Evolutionary conservation across 192 early-diverging fungal genomes (phyloP).

Genomic region (Chytriomyces hyalinus): DNA sequence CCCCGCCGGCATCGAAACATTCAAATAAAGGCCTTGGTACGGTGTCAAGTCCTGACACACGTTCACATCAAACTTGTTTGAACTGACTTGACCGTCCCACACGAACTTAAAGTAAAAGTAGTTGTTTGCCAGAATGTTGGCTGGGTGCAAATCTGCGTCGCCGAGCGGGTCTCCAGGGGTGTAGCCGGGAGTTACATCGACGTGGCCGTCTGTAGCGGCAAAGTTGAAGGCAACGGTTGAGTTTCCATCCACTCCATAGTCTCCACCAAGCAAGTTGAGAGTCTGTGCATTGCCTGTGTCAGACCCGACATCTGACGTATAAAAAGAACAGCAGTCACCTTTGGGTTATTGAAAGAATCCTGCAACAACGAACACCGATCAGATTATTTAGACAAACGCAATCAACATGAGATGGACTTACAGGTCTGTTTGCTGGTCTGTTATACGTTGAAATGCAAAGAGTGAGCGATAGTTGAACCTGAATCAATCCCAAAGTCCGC

Average conservation of each 20-base stretch:
- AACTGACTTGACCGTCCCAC: conserved; percentile 19
- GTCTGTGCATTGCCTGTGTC: neutral
- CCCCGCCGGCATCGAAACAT: conserved; percentile 32
- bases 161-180: neutral
- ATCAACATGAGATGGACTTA: neutral
- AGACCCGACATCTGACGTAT: neutral
- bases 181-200: conserved; percentile 1
- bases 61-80: conserved; percentile 15
- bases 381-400: neutral
- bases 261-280: conserved; percentile 31
- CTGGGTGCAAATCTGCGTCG: conserved; percentile 20
- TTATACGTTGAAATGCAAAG: neutral
- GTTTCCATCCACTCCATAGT: conserved; percentile 30
- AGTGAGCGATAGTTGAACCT: neutral
- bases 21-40: conserved; percentile 30
- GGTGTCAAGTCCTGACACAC: conserved; percentile 27
- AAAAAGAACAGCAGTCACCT: neutral
- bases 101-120: conserved; percentile 39
- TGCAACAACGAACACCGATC: neutral
- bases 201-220: conserved; percentile 19
- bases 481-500: too few relatives aligned
- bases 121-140: conserved; percentile 12
- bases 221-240: conserved; percentile 5
- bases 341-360: neutral
- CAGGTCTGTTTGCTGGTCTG: neutral